These are phyloP conservation scores for Phytopythium vexans DNA, from an alignment of 352 stramenopile species.

Conservation along the genomic window DNA sequence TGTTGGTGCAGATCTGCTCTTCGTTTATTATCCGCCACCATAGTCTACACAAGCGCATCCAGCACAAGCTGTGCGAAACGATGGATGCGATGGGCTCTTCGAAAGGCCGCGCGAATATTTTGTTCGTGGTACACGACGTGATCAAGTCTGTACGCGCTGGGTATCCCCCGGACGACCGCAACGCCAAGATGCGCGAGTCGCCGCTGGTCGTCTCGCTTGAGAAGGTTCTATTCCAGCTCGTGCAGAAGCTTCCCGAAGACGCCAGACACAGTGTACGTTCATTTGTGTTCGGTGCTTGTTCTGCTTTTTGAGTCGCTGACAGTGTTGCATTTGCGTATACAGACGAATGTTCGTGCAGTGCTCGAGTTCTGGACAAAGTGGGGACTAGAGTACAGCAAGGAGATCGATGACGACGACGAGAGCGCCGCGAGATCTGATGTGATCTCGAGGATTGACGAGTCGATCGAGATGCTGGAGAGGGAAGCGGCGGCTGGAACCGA, in stretches of 20 bases:
- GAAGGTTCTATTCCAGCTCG: constrained; percentile 56
- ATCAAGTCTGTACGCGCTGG: constrained; percentile 71
- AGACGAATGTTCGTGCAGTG: constrained; percentile 71
- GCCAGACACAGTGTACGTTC: constrained; percentile 61
- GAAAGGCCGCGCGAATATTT: constrained; percentile 73
- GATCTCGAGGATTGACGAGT: constrained; percentile 55
- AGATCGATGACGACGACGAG: constrained; percentile 21
- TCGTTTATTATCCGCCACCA: constrained; percentile 85
- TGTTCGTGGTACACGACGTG: constrained; percentile 84
- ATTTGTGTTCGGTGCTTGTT: neutral
- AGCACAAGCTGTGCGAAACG: constrained; percentile 55
- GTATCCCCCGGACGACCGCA: constrained; percentile 69
- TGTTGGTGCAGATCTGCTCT: constrained; percentile 57
- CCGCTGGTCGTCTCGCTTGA: constrained; percentile 61
- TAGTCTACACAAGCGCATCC: constrained; percentile 65
- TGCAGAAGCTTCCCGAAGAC: constrained; percentile 62
- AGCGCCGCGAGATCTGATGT: constrained; percentile 31
- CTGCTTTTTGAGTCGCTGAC: neutral
- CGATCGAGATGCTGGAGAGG: constrained; percentile 61
- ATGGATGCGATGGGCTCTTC: constrained; percentile 61
- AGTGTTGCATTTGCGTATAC: constrained; percentile 3
- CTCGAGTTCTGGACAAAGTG: constrained; percentile 86
- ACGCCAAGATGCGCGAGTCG: constrained; percentile 73
- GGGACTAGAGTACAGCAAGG: constrained; percentile 60
- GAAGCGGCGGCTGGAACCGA: constrained; percentile 53